Percentiles rank a stretch among this genome's conserved stretches.
Evolutionary conservation across 2,329 filamentous ascomycete species (phyloP).

Genomic region (Nigrospora osmanthi): DNA sequence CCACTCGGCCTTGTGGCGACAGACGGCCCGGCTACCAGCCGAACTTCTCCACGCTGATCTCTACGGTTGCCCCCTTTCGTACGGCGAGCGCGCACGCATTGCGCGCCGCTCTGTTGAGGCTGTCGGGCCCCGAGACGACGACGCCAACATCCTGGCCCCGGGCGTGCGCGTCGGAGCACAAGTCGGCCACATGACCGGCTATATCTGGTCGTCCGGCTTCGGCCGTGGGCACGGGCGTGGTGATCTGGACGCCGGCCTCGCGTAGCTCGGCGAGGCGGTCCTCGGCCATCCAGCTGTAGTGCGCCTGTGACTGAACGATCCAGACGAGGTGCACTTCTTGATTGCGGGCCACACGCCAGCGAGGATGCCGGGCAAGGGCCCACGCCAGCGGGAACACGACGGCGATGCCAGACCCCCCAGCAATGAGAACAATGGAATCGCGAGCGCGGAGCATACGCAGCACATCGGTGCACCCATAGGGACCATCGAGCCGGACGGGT

Average conservation of each 20-base stretch:
- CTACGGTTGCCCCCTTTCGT: conserved; percentile 36
- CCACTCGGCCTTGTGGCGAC: too few species aligned
- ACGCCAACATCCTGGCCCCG: conserved; percentile 33
- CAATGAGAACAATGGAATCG: conserved; percentile 45
- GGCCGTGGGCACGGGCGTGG: conserved; percentile 45
- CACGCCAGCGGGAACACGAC: conserved; percentile 55
- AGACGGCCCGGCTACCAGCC: conserved; percentile 40
- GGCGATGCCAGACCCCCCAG: conserved; percentile 58
- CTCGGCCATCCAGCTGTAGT: conserved; percentile 45
- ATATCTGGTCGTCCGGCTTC: conserved; percentile 48
- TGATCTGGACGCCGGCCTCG: conserved; percentile 39
- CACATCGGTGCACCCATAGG: conserved; percentile 53
- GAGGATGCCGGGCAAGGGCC: conserved; percentile 28
- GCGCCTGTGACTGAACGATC: conserved; percentile 46
- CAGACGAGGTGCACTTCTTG: conserved; percentile 45
- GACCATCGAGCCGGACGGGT: conserved; percentile 50
- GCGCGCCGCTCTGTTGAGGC: conserved; percentile 50
- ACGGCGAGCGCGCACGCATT: conserved; percentile 47
- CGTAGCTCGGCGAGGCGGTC: conserved; percentile 40
- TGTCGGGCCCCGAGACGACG: conserved; percentile 55
- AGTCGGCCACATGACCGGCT: conserved; percentile 28
- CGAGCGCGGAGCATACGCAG: conserved; percentile 41
- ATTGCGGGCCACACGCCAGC: conserved; percentile 3
- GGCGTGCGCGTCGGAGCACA: conserved; percentile 17
- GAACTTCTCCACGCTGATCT: conserved; percentile 58